Conservation (phyloP, 1,284 basidiomycete genomes). For the Trichosporon inkin region DNA sequence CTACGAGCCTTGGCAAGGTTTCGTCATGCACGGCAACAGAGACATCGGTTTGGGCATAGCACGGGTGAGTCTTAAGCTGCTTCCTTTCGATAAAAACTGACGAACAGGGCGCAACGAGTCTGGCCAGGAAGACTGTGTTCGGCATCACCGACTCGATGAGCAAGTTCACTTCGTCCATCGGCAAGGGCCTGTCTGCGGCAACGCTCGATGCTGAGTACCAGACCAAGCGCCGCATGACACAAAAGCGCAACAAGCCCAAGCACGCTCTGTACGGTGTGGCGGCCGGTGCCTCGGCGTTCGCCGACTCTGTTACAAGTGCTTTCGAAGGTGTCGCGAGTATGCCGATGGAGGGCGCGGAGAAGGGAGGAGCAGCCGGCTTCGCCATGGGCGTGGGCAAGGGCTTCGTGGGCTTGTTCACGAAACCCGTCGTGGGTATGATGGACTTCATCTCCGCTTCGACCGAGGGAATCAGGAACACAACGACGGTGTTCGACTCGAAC, state of each 20-base stretch:
- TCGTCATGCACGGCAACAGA: conserved; percentile 93
- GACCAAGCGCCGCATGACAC: conserved; percentile 76
- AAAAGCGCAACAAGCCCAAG: conserved; percentile 87
- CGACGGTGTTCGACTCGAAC: conserved; percentile 92
- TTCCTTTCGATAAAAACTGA: conserved; percentile 9
- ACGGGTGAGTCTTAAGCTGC: conserved; percentile 57
- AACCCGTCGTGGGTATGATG: conserved; percentile 94
- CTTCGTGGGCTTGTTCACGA: conserved; percentile 88
- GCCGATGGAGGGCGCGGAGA: conserved; percentile 93
- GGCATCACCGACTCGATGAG: conserved; percentile 93
- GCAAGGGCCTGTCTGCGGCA: conserved; percentile 94
- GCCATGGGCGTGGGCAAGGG: conserved; percentile 98
- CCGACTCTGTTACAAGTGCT: conserved; percentile 89
- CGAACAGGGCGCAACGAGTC: conserved; percentile 84
- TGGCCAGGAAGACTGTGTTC: conserved; percentile 98
- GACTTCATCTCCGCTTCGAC: conserved; percentile 92
- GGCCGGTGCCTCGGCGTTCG: conserved; percentile 89
- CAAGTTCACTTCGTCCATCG: conserved; percentile 94
- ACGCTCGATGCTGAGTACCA: conserved; percentile 97
- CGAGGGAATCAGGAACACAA: conserved; percentile 98
- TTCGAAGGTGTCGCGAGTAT: conserved; percentile 95
- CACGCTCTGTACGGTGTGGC: conserved; percentile 97
- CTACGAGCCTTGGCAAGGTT: conserved; percentile 97
- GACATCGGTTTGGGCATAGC: conserved; percentile 97
- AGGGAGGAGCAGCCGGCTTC: conserved; percentile 90